Evolutionary conservation across 768 basidiomycete species (phyloP), one percentile per base, ranked within the genome.

Genomic region (Antrodiella citrinella): DNA sequence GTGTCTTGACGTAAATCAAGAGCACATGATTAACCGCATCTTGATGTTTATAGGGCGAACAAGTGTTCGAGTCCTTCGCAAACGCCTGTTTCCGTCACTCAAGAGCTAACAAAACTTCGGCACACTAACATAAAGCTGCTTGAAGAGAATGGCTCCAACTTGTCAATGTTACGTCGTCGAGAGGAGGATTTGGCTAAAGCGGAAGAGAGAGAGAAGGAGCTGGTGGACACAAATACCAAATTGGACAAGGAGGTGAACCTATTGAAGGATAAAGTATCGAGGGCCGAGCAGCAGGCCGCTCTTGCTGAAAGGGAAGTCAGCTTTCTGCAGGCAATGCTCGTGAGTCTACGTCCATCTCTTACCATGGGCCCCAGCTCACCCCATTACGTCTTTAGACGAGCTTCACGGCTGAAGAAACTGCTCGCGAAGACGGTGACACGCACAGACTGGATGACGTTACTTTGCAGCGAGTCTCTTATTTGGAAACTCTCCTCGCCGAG

Each of bases 311-410:
- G 79, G 24, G 85, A 89, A 56, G 73, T 78, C n/a, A 70, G 73
- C n/a, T 85, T 83, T 59, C 59, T 85, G 49, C 72, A 80, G 52
- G 81, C 81, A 0, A 68, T 88, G n/a, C 67, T 87, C 59, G 84
- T 84, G 44, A 45, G 82, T 71, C 23, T n/a, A 22, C 18, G 19
- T 18, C 19, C 15, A 43, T 18, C 18, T 10, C 41, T 40, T 41
- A 2, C 5, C 22, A 11, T 5, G 51, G 9, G 23, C 4, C 21
- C 23, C 35, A n/a, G 20, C 7, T 35, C 35, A 19, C 19, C 35
- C n/a, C 43, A 5, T 18, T 26, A n/a, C 47, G 44, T 13, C 9
- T 44, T 4, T 45, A 84, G 81, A 77, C 80, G 0, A 85, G 84
- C 57, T 87, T 75, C 60, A 73, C 73, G 13, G 74, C 78, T 0